Percentiles rank a stretch among this genome's conserved stretches.
phyloP scores from a whole-genome alignment of 345 rosid genomes.

The Tarenaya hassleriana region DNA sequence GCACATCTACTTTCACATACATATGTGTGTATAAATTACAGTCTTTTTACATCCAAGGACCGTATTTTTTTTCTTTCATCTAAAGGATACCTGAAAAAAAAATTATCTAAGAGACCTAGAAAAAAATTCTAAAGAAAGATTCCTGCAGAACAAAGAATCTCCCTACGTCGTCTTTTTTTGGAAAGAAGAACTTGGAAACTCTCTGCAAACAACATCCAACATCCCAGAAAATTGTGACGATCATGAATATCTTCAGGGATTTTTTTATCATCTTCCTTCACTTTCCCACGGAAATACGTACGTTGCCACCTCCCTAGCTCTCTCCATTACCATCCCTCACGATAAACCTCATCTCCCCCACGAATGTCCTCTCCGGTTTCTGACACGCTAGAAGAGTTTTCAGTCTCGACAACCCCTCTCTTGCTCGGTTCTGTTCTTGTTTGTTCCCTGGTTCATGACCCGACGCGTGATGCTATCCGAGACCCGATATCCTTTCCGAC shows the following conservation, averaged over 20 bases:
- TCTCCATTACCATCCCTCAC: slow-evolving; percentile 46
- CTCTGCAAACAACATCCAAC: slow-evolving; percentile 91
- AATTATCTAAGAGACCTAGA: no score
- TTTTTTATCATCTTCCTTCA: slow-evolving; percentile 80
- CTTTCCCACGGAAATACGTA: slow-evolving; percentile 89
- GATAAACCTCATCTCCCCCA: slow-evolving; percentile 54
- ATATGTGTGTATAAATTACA: no score
- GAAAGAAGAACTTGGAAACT: slow-evolving; percentile 70
- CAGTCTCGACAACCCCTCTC: slow-evolving; percentile 56
- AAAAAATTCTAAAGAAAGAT: no score
- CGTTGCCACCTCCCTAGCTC: slow-evolving; percentile 72
- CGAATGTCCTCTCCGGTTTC: slow-evolving; percentile 44
- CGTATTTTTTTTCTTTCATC: no score
- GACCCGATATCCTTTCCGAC: slow-evolving; percentile 79
- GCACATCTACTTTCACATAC: no score
- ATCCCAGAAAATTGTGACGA: slow-evolving; percentile 92
- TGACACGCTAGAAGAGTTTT: slow-evolving; percentile 39
- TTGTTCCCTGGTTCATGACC: slow-evolving; percentile 50
- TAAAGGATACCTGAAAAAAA: no score
- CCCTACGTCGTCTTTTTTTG: slow-evolving; percentile 14
- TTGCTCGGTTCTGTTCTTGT: slow-evolving; percentile 47
- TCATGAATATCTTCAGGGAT: slow-evolving; percentile 83
- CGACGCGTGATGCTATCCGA: slow-evolving; percentile 88
- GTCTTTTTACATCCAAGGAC: no score
- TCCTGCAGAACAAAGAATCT: no score